Evolutionary conservation across 169 alveolate species (phyloP), one percentile per base, ranked within the genome.

Genomic region (Plasmodium malariae): DNA sequence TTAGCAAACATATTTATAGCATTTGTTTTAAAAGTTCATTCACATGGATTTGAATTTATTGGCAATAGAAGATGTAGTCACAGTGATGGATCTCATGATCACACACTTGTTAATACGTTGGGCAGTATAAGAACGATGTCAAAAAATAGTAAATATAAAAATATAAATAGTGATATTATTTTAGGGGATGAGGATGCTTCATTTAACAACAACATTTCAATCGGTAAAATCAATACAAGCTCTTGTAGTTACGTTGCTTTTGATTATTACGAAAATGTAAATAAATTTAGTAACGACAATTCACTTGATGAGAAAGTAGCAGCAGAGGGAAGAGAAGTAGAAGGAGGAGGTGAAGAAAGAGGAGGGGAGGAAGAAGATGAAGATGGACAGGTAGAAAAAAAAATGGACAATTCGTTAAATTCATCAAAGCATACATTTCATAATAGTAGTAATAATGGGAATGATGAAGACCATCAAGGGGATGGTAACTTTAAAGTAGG

Each of bases 1-100:
- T 60, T 95, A 40, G 96, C 97, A 89, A 98, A 98, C 91, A 71
- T 98, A 36, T 95, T 97, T 67, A 96, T 97, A 94, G 98, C 98
- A 34, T 94, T 94, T 59, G 96, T 98, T 24, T 91, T 95, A 6
- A 74, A 93, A 49, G 94, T 97, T 7, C 97, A 96, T 72, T 63
- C 94, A 45, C 95, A 93, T 59, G 96, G 96, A 1, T 78, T 87
- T 12, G 93, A 74, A 30, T 88, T 83, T 60, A 60, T 76, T 48
- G 83, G 65, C 2, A 30, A 83, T 7, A 57, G 34, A 14, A 83
- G 19, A 49, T 83, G 91, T 30, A 55, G 72, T 17, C 62, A 83
- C 14, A 54, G 45, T 48, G 74, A 83, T 65, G 45, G 43, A 0
- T 7, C 87, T 14, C 36, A 32, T 83, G 49, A 43, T 12, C 76